phyloP scores from a whole-genome alignment of 2,329 filamentous ascomycete genomes.

The Fusarium irregulare region DNA sequence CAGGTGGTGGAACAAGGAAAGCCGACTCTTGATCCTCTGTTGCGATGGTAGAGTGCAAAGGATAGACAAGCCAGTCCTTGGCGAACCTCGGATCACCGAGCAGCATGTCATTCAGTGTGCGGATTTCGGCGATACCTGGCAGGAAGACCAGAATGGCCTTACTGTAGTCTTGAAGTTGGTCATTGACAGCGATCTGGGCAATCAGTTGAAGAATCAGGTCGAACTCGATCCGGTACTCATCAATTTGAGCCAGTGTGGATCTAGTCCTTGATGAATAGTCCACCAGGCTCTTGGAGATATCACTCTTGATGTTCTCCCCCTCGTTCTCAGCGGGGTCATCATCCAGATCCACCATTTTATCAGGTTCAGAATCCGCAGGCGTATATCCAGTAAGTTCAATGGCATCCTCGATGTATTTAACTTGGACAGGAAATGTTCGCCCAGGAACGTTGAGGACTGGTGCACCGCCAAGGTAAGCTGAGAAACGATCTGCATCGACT shows the following conservation, averaged over 20 bases:
- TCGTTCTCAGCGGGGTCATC: slow-evolving; percentile 67
- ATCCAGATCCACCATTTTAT: slow-evolving; percentile 71
- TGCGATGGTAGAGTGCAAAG: slow-evolving; percentile 92
- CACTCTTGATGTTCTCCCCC: slow-evolving; percentile 63
- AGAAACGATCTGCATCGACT: slow-evolving; percentile 91
- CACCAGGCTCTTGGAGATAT: slow-evolving; percentile 73
- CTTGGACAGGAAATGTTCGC: slow-evolving; percentile 90
- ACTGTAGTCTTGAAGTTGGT: slow-evolving; percentile 76
- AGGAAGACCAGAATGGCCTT: slow-evolving; percentile 95
- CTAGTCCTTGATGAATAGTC: slow-evolving; percentile 82
- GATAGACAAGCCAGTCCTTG: slow-evolving; percentile 84
- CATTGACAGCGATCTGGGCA: slow-evolving; percentile 76
- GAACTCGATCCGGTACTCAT: slow-evolving; percentile 93
- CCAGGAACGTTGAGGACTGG: slow-evolving; percentile 92
- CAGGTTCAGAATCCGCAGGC: slow-evolving; percentile 56
- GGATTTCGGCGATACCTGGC: slow-evolving; percentile 93
- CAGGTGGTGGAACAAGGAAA: slow-evolving; percentile 84
- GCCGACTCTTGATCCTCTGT: slow-evolving; percentile 96
- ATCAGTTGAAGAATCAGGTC: slow-evolving; percentile 86
- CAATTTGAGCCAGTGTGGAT: slow-evolving; percentile 78
- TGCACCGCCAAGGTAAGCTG: slow-evolving; percentile 84
- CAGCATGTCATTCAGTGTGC: slow-evolving; percentile 87
- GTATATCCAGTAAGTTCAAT: slow-evolving; percentile 86
- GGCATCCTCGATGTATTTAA: slow-evolving; percentile 91
- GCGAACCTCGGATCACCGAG: slow-evolving; percentile 80